These are phyloP conservation scores for Pseudogymnoascus sp. DNA, from an alignment of 2,329 filamentous ascomycete species.

Conservation along the genomic window DNA sequence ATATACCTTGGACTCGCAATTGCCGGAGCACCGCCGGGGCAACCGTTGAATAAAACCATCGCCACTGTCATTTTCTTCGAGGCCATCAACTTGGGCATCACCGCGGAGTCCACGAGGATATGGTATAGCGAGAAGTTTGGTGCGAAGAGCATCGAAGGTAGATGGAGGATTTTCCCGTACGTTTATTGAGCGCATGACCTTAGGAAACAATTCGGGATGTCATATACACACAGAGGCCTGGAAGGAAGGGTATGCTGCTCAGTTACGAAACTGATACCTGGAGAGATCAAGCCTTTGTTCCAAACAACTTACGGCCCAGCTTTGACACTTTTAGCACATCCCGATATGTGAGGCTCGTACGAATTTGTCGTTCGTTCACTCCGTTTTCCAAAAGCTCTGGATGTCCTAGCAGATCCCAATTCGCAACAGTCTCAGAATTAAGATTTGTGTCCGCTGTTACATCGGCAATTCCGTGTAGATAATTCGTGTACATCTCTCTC, in stretches of 20 bases:
- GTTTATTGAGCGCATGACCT: slow-evolving; percentile 41
- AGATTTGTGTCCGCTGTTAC: slow-evolving; percentile 60
- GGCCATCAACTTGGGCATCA: slow-evolving; percentile 69
- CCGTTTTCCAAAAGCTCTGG: slow-evolving; percentile 41
- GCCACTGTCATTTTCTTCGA: slow-evolving; percentile 66
- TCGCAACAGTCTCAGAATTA: slow-evolving; percentile 53
- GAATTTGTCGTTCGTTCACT: slow-evolving; percentile 47
- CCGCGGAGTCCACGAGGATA: slow-evolving; percentile 65
- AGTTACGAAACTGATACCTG: neutral
- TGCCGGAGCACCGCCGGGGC: slow-evolving; percentile 60
- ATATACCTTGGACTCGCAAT: slow-evolving; percentile 76
- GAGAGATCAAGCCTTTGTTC: slow-evolving; percentile 2
- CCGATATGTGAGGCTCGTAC: slow-evolving; percentile 71
- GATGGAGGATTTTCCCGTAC: slow-evolving; percentile 71
- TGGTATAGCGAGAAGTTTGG: slow-evolving; percentile 80
- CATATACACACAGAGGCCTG: neutral
- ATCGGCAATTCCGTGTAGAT: slow-evolving; percentile 68
- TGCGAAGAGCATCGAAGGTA: slow-evolving; percentile 48
- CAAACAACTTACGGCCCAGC: slow-evolving; percentile 50
- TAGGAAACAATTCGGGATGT: neutral
- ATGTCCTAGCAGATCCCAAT: slow-evolving; percentile 61
- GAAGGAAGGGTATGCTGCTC: neutral
- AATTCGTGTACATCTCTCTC: slow-evolving; percentile 58
- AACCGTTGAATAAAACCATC: slow-evolving; percentile 64
- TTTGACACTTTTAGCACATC: slow-evolving; percentile 80